A percentile compares a stretch with the other conserved stretches of the same genome.
These are phyloP conservation scores for Annulohypoxylon truncatum DNA, from an alignment of 2,329 filamentous ascomycete species.

Conservation along the genomic window DNA sequence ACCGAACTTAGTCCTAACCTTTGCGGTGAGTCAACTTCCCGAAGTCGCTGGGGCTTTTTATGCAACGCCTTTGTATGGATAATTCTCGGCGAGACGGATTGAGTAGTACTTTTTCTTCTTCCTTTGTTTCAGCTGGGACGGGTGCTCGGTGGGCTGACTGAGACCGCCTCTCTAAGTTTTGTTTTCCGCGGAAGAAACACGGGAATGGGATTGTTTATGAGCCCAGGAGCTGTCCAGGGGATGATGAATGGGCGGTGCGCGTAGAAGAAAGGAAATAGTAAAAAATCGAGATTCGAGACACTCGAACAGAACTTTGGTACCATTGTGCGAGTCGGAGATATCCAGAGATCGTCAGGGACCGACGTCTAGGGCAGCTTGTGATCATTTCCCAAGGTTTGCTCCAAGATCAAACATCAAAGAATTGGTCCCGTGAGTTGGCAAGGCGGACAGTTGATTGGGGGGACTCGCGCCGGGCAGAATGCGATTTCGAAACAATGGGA, in stretches of 20 bases:
- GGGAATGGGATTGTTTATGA: conserved; percentile 3
- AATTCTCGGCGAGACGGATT: conserved; percentile 3
- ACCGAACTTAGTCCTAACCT: not conserved
- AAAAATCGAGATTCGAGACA: not conserved
- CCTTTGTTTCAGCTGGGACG: conserved; percentile 18
- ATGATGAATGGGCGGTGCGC: too few species aligned
- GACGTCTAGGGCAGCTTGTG: not conserved
- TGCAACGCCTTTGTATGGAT: conserved; percentile 9
- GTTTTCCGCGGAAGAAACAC: conserved; percentile 8
- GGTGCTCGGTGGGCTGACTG: conserved; percentile 12
- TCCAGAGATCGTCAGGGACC: conserved; percentile 32
- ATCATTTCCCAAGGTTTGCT: conserved; percentile 10
- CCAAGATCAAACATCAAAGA: not conserved
- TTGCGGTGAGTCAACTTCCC: conserved; percentile 8
- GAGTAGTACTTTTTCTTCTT: not conserved
- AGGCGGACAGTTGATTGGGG: not conserved
- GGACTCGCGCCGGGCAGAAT: conserved; percentile 17
- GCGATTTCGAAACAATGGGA: conserved; percentile 34
- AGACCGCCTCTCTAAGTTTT: not conserved
- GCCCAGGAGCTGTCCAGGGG: not conserved
- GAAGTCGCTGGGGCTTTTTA: conserved; percentile 11
- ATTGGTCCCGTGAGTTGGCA: conserved; percentile 6
- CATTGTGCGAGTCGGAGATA: conserved; percentile 15
- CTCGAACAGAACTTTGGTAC: not conserved
- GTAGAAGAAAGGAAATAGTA: not conserved